Percentiles rank a stretch among this genome's conserved stretches.
These are phyloP conservation scores for Yamadazyma membranifaciens DNA, from an alignment of 1,139 yeast species.

Conservation along the genomic window DNA sequence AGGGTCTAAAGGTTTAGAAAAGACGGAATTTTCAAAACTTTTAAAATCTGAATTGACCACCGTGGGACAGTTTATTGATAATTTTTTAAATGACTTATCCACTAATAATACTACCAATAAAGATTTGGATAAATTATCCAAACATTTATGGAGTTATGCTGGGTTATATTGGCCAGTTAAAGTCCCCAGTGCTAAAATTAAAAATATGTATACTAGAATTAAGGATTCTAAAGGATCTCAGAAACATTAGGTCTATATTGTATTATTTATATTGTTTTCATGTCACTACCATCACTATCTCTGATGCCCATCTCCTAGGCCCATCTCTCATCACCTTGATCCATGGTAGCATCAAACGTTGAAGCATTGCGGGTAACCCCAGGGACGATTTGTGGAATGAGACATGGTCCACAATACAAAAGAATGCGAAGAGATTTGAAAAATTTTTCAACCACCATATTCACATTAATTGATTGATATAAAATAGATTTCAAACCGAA, in stretches of 20 bases:
- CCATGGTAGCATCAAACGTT: no score
- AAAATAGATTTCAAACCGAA: not conserved
- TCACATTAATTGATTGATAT: constrained; percentile 2
- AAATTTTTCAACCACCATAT: constrained; percentile 6
- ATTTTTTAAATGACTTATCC: constrained; percentile 4
- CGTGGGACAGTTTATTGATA: constrained; percentile 72
- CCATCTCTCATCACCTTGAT: no score
- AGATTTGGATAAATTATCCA: constrained; percentile 36
- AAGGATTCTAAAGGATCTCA: constrained; percentile 18
- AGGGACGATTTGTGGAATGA: not conserved
- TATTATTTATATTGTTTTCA: not conserved
- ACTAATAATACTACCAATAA: not conserved
- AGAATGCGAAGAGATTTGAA: constrained; percentile 6
- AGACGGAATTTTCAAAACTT: constrained; percentile 78
- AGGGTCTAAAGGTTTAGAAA: constrained; percentile 80
- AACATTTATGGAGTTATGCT: constrained; percentile 90
- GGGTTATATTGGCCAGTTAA: constrained; percentile 91
- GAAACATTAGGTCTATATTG: constrained; percentile 1
- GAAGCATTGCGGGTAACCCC: no score
- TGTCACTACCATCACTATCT: not conserved
- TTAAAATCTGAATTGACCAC: constrained; percentile 70
- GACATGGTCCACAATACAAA: not conserved
- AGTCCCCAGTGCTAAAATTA: constrained; percentile 78
- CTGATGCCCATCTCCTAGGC: no score
- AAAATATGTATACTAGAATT: constrained; percentile 79